Conservation (phyloP, 805 yeast genomes). For the baker's yeast (Saccharomyces cerevisiae) region DNA sequence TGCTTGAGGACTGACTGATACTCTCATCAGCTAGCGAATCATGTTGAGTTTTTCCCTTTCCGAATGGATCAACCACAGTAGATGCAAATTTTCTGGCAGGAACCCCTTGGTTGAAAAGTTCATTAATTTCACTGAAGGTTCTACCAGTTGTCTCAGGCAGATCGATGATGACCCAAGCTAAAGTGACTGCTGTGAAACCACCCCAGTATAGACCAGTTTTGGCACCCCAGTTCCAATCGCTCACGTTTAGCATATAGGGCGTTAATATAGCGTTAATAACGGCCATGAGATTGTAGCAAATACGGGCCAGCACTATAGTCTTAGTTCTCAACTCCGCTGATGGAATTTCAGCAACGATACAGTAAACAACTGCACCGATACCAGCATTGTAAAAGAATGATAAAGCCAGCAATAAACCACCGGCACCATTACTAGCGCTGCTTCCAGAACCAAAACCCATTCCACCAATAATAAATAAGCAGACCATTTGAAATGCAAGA, state of each 20-base stretch:
- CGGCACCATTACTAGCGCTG: slow-evolving; percentile 38
- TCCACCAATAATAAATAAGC: slow-evolving; percentile 39
- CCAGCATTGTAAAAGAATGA: slow-evolving; percentile 40
- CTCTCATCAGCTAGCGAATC: not conserved
- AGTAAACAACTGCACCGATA: slow-evolving; percentile 37
- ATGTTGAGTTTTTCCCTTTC: not conserved
- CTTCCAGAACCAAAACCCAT: slow-evolving; percentile 25
- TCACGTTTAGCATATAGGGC: slow-evolving; percentile 46
- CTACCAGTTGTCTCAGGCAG: slow-evolving; percentile 54
- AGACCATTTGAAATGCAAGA: slow-evolving; percentile 22
- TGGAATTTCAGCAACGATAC: slow-evolving; percentile 37
- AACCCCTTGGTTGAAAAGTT: slow-evolving; percentile 37
- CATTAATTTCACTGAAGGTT: slow-evolving; percentile 54
- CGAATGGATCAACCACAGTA: slow-evolving; percentile 36
- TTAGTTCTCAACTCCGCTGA: slow-evolving; percentile 37
- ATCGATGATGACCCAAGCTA: slow-evolving; percentile 41
- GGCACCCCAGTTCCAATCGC: slow-evolving; percentile 39
- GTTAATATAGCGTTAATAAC: slow-evolving; percentile 33
- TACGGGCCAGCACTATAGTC: slow-evolving; percentile 36
- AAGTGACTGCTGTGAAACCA: slow-evolving; percentile 27
- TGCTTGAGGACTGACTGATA: not conserved
- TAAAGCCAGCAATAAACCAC: slow-evolving; percentile 40
- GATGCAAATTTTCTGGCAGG: slow-evolving; percentile 41
- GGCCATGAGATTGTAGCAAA: slow-evolving; percentile 28
- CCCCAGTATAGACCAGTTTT: slow-evolving; percentile 43